Evolutionary conservation across 768 basidiomycete genomes (phyloP).

Genomic region (Rhodotorula diobovata): DNA sequence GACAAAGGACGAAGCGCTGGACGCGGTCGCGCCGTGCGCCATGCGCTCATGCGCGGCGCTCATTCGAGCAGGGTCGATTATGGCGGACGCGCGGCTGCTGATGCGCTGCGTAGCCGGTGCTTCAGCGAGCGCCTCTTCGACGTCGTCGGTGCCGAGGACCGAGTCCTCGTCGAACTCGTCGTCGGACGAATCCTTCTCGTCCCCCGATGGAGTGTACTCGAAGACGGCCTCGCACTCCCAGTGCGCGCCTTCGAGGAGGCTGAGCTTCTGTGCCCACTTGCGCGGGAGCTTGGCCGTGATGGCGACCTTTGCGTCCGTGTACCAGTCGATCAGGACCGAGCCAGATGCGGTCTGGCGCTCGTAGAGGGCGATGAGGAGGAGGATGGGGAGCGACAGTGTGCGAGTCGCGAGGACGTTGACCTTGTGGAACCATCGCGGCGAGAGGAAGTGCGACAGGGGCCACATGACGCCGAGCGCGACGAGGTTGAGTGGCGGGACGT

Average conservation of each 20-base stretch:
- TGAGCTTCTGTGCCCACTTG: constrained; percentile 29
- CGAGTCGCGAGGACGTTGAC: constrained; percentile 36
- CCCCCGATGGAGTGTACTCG: constrained; percentile 30
- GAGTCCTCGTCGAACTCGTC: constrained; percentile 17
- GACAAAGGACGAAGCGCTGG: not conserved
- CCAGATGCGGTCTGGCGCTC: constrained; percentile 27
- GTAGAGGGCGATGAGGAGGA: constrained; percentile 38
- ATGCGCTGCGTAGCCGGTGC: not conserved
- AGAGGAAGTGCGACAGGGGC: constrained; percentile 78
- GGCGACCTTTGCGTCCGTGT: not conserved
- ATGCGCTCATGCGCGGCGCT: not conserved
- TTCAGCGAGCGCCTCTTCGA: constrained; percentile 13
- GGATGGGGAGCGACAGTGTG: constrained; percentile 35
- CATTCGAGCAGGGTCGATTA: constrained; percentile 5
- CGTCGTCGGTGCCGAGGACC: constrained; percentile 9
- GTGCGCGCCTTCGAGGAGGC: constrained; percentile 36
- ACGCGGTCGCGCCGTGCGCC: not conserved
- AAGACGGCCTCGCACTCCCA: constrained; percentile 41
- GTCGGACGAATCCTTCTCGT: constrained; percentile 29
- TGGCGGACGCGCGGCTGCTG: constrained; percentile 5
- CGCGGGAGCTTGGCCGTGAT: constrained; percentile 17
- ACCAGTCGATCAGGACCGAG: constrained; percentile 1
- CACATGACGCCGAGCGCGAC: constrained; percentile 79
- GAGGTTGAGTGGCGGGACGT: constrained; percentile 82
- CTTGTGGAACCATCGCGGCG: constrained; percentile 97